Base-by-base conservation (phyloP, 106 monocot genomes). In the Dendrobium chrysotoxum region DNA sequence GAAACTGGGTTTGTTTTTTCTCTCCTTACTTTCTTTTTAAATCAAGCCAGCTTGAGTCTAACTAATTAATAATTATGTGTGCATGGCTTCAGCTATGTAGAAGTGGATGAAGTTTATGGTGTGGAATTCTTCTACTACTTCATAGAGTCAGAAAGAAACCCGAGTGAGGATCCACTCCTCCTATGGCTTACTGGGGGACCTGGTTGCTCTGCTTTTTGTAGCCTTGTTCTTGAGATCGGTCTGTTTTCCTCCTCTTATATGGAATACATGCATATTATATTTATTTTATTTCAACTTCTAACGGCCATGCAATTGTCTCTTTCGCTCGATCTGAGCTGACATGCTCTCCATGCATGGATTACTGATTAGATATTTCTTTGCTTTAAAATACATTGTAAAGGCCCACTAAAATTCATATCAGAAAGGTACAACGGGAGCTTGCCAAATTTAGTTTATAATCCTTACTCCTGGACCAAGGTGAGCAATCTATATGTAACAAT, bases 51-150 rank as follows among this genome's bases (percentile, higher is more conserved):
- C 1, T 25, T 1, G 0, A 3, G 1, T 68, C 2, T 68, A 28
- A 5, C 30, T 46, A 10, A 46, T 11, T 46, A 0, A 9, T n/a
- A n/a, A n/a, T n/a, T n/a, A 9, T 46, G 5, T 58, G 57, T 58
- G 1, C 44, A 7, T 68, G 67, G 3, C 58, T 64, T 38, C 47
- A 79, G 35, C 61, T 79, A 92, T 42, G 81, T 88, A 53, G 40
- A 38, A 23, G 86, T 92, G 76, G 86, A 88, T 78, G 86, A 86
- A 28, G 76, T 4, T 28, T 46, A 83, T 2, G 89, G 77, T 1
- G 85, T 40, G 45, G 26, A 85, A 31, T 40, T 90, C 21, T 92
- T 92, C 84, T 92, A 92, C 12, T 70, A 68, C 39, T 80, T 80
- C 42, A 45, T 80, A 67, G 16, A 80, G 44, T 80, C 79, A 2